Base-by-base conservation (phyloP, 2,329 filamentous ascomycete genomes). In the Curvularia hawaiiensis region DNA sequence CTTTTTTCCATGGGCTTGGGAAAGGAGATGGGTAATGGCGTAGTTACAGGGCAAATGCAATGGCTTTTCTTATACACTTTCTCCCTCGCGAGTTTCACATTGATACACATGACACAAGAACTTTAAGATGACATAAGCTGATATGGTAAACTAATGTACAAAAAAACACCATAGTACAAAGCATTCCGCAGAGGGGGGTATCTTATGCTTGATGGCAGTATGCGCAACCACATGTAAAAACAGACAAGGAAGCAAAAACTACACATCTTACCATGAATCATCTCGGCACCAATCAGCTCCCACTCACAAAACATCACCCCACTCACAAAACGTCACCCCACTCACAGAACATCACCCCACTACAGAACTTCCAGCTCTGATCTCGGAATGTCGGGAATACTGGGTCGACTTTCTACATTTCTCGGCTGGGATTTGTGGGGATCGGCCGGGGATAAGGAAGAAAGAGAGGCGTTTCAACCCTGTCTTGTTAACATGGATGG, bases 331-430 rank as follows among this genome's bases (percentile, higher is more conserved):
- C n/a, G n/a, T n/a, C n/a, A n/a, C n/a, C 9, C 22, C 20, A 20
- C 22, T 46, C 41, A 64, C 26, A 68, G 14, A 12, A 60, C 52
- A 50, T 68, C 66, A 0, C 18, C 46, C 67, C 64, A 68, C 4
- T n/a, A 10, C 58, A 69, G 14, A 11, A 65, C 63, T 55, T 69
- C 63, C 1, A 66, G 52, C 38, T 62, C 61, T 7, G 4, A 50
- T 45, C 51, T 62, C n/a, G 59, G 58, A 14, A 28, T 22, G 39
- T 65, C 63, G 1, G 16, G 48, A 10, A 67, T 45, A 28, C 59
- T 64, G 11, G 52, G 59, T 26, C 67, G 58, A 4, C 24, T 54
- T 10, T 56, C 62, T 12, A 68, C 24, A 45, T 51, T 69, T 33
- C 46, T 46, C 1, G 65, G 67, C 67, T 66, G 68, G 2, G 50